Conservation (phyloP, 2,329 filamentous ascomycete genomes). For the Helicocarpus griseus region DNA sequence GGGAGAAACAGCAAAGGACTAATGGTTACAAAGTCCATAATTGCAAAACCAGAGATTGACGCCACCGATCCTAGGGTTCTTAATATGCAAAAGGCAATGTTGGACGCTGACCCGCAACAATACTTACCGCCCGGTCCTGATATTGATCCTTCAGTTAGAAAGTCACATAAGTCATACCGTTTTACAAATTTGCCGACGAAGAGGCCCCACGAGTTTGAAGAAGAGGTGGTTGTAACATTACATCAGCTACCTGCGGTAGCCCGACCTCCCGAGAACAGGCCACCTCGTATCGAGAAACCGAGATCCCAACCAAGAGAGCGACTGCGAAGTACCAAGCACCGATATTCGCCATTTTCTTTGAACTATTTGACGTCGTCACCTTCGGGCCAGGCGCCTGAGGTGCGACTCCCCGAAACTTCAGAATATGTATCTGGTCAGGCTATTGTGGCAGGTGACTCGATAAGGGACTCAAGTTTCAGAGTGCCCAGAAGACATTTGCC, state of each 20-base stretch:
- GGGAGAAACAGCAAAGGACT: slow-evolving; percentile 40
- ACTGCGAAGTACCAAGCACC: slow-evolving; percentile 22
- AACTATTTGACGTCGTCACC: slow-evolving; percentile 13
- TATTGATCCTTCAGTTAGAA: slow-evolving; percentile 24
- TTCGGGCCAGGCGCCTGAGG: not conserved
- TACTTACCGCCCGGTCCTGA: slow-evolving; percentile 38
- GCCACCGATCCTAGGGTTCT: slow-evolving; percentile 38
- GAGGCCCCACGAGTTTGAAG: slow-evolving; percentile 23
- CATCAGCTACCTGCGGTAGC: slow-evolving; percentile 26
- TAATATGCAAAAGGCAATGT: slow-evolving; percentile 41
- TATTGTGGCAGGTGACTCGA: no score
- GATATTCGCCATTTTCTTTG: slow-evolving; percentile 9
- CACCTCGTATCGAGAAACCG: slow-evolving; percentile 2
- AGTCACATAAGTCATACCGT: slow-evolving; percentile 14
- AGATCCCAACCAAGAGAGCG: slow-evolving; percentile 16
- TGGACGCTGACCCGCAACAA: slow-evolving; percentile 32
- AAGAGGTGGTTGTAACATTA: slow-evolving; percentile 26
- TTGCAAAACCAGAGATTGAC: slow-evolving; percentile 39
- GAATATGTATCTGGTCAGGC: not conserved
- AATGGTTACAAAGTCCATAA: slow-evolving; percentile 41
- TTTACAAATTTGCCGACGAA: slow-evolving; percentile 3
- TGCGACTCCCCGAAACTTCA: not conserved
- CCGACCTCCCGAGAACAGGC: slow-evolving; percentile 12
- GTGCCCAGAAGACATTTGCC: slow-evolving; percentile 3
- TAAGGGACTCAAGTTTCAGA: not conserved